A percentile compares a stretch with the other conserved stretches of the same genome.
phyloP scores from a whole-genome alignment of 148 eudicot species.

The Camellia japonica region DNA sequence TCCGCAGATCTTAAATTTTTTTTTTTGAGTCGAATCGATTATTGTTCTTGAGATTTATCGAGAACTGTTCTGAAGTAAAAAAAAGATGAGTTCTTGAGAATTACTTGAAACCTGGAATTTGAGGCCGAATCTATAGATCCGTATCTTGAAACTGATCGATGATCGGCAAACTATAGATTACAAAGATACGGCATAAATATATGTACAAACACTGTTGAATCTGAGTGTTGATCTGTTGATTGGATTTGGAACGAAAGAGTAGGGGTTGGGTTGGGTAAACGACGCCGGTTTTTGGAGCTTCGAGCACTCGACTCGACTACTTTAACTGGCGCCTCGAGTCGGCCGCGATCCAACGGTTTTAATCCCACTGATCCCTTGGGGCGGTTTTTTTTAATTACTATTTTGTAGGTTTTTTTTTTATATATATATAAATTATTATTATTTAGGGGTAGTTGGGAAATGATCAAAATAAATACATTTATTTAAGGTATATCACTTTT shows the following conservation, averaged over 20 bases:
- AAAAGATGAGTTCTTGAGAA: not conserved
- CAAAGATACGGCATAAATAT: too few relatives aligned
- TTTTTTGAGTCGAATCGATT: not conserved
- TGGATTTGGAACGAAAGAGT: not conserved
- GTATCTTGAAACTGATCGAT: not conserved
- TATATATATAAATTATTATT: too few relatives aligned
- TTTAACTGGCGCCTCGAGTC: not conserved
- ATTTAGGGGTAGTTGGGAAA: too few relatives aligned
- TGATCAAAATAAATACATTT: too few relatives aligned
- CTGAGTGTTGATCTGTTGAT: too few relatives aligned
- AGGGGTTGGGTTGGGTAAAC: not conserved
- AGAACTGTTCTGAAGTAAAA: not conserved
- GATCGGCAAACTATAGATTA: not conserved
- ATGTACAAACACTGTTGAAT: too few relatives aligned
- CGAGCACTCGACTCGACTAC: not conserved
- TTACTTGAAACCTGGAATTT: not conserved
- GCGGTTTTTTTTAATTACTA: too few relatives aligned
- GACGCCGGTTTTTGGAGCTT: not conserved
- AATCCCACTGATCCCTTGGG: too few relatives aligned
- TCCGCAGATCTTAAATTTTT: not conserved
- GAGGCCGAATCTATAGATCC: not conserved
- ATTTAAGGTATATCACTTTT: too few relatives aligned
- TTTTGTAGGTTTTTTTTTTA: too few relatives aligned
- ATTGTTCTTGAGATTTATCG: not conserved
- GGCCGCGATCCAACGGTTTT: not conserved